These are phyloP conservation scores for Neonothopanus nambi DNA, from an alignment of 1,284 basidiomycete genomes.

Conservation along the genomic window DNA sequence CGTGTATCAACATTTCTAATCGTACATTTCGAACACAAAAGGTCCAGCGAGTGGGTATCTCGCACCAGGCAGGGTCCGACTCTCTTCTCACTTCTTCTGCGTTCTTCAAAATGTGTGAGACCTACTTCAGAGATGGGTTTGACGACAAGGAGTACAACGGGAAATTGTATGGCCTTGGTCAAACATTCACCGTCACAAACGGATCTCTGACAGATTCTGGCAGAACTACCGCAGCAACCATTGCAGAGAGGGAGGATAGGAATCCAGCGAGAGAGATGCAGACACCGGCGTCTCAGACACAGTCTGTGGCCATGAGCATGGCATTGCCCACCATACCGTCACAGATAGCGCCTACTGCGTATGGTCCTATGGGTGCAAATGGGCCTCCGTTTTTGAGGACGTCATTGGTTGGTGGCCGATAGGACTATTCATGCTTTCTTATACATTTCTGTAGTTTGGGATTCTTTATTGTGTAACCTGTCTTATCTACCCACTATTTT, in stretches of 20 bases:
- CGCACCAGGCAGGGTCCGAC: constrained; percentile 96
- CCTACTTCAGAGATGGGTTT: constrained; percentile 87
- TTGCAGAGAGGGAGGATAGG: constrained; percentile 77
- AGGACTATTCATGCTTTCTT: constrained; percentile 28
- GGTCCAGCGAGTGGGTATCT: constrained; percentile 88
- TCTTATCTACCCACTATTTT: no score
- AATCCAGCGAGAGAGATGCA: constrained; percentile 51
- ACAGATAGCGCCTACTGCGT: constrained; percentile 52
- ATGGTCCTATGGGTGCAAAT: constrained; percentile 58
- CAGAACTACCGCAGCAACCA: constrained; percentile 64
- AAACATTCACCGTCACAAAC: constrained; percentile 67
- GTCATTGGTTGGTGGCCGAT: constrained; percentile 61
- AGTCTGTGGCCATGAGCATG: constrained; percentile 39
- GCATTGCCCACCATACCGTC: constrained; percentile 48
- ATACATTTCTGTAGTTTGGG: no score
- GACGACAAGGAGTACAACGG: constrained; percentile 79
- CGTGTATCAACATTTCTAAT: constrained; percentile 11
- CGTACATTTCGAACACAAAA: constrained; percentile 30
- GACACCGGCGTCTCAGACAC: constrained; percentile 47
- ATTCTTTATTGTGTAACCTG: no score
- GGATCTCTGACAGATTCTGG: constrained; percentile 59
- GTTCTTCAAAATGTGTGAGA: constrained; percentile 94
- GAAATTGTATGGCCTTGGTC: constrained; percentile 76
- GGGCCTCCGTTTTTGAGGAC: constrained; percentile 62
- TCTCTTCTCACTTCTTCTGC: constrained; percentile 90